Evolutionary conservation across 1,284 basidiomycete species (phyloP).

Genomic region (Neolentinus lepideus): DNA sequence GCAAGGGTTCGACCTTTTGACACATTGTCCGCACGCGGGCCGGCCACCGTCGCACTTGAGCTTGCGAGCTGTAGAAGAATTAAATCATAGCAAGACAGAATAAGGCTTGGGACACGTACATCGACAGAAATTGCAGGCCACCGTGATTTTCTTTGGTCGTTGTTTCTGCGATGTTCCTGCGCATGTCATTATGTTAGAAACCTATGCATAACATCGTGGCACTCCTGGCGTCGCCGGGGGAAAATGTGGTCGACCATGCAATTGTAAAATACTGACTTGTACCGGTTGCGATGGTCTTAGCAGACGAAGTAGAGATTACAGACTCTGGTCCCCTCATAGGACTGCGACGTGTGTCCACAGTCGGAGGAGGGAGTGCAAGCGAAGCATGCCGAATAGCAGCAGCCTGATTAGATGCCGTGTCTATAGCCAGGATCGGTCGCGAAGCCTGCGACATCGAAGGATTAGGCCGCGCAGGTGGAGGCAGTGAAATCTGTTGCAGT

Average conservation of each 20-base stretch:
- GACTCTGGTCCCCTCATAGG: conserved; percentile 15
- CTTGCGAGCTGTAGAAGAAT: conserved; percentile 55
- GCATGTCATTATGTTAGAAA: background rate
- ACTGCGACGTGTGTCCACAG: conserved; percentile 20
- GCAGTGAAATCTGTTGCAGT: conserved; percentile 25
- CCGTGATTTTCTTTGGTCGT: conserved; percentile 73
- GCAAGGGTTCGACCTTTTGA: conserved; percentile 66
- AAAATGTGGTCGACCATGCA: background rate
- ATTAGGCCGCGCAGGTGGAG: conserved; percentile 16
- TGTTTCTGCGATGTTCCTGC: conserved; percentile 26
- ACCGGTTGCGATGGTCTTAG: conserved; percentile 11
- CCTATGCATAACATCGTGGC: background rate
- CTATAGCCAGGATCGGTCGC: conserved; percentile 64
- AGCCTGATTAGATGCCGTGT: conserved; percentile 38
- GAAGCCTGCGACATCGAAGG: conserved; percentile 40
- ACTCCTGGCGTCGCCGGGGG: background rate
- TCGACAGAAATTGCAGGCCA: conserved; percentile 81
- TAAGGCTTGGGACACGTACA: conserved; percentile 39
- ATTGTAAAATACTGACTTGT: conserved; percentile 4
- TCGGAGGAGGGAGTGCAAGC: conserved; percentile 32
- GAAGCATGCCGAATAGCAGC: conserved; percentile 39
- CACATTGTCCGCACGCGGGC: conserved; percentile 71
- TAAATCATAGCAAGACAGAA: conserved; percentile 2
- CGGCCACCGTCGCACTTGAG: conserved; percentile 78
- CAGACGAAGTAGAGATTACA: conserved; percentile 11